phyloP scores from a whole-genome alignment of 1,284 basidiomycete species.

The Coniferiporia weirii region DNA sequence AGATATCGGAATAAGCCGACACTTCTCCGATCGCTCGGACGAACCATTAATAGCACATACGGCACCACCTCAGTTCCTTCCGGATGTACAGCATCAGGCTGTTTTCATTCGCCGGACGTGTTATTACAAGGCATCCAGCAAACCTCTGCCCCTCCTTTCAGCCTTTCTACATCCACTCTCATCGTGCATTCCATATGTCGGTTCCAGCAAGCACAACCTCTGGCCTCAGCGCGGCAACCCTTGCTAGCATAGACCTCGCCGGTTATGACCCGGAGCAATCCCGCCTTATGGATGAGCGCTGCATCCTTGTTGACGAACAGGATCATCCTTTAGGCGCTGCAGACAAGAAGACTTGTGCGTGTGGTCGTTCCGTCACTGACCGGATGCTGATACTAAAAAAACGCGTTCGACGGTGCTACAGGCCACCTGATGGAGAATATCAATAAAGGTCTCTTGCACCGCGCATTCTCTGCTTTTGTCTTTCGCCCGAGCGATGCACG shows the following conservation, averaged over 20 bases:
- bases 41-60: too few species aligned
- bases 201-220: conserved; percentile 18
- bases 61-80: too few species aligned
- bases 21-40: too few species aligned
- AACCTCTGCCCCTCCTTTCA: conserved; percentile 17
- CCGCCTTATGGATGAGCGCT: conserved; percentile 94
- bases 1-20: conserved; percentile 13
- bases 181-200: conserved; percentile 1
- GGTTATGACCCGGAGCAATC: conserved; percentile 77
- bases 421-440: conserved; percentile 99
- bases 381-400: not conserved
- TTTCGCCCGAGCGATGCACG: conserved; percentile 94
- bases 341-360: conserved; percentile 95
- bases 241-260: conserved; percentile 69
- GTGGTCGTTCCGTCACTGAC: not conserved
- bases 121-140: conserved; percentile 1
- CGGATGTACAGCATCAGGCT: conserved; percentile 8
- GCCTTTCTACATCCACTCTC: conserved; percentile 14
- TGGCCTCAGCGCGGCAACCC: conserved; percentile 23
- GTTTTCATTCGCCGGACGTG: not conserved
- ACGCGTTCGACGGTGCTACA: conserved; percentile 27
- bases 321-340: conserved; percentile 87
- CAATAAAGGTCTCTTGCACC: conserved; percentile 89
- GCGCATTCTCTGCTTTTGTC: conserved; percentile 97
- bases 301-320: conserved; percentile 91